Evolutionary conservation across 805 yeast species (phyloP), one percentile per base, ranked within the genome.

Genomic region (Kluyveromyces nonfermentans): DNA sequence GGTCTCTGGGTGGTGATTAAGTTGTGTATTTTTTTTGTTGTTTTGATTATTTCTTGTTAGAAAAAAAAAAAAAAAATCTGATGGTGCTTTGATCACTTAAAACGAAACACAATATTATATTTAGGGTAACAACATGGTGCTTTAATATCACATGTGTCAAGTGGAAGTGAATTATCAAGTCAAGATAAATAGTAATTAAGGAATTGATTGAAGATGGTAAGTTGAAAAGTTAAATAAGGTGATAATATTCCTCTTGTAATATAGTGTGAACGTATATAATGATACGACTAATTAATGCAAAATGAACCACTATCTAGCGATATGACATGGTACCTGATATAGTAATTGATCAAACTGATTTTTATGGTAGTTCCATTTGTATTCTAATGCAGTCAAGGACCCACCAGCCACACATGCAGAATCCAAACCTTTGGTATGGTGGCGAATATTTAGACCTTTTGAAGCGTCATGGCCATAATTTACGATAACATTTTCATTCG

Each of bases 391-490:
- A 25, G 80, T 71, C 39, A 89, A 69, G 46, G 73, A 60, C 10
- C 77, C 81, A 3, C 96, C 96, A 46, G 75, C 74, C 46, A 79
- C 84, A 68, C 97, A 89, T 1, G 85, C 85, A 9, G 85, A 68
- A 57, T 90, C 97, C 33, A 89, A 65, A 0, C 97, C 97, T 54
- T 75, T 77, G 3, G 95, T 71, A 60, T 70, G 86, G 48, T 74
- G 73, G 50, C 74, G 73, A 40, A 80, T 50, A 44, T 74, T 77
- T 40, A 88, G 72, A 1, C 96, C 96, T 43, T 80, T 68, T 44
- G 77, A 70, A 3, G 97, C 94, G 57, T 86, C 94, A 57, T 89
- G 97, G 1, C 97, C 97, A 58, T 89, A 89, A 54, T 77, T 78
- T 3, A 85, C 87, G 18, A 59, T 63, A 35, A 46, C 51, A 43